Base-by-base conservation (phyloP, 2,329 filamentous ascomycete genomes). In the Trichoderma harzianum region DNA sequence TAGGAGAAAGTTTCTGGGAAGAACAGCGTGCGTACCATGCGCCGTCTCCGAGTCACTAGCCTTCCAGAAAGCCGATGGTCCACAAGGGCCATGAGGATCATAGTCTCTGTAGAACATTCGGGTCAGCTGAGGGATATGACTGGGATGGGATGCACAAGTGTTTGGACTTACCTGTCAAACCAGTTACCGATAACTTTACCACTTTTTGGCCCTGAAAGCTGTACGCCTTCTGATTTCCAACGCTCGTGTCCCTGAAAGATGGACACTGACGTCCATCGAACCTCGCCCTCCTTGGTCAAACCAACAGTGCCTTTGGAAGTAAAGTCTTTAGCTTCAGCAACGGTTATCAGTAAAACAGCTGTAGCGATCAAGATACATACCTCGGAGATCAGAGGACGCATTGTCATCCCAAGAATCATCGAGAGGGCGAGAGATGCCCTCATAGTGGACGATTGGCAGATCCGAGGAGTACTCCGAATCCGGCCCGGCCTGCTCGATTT, bases 21-120 rank as follows among this genome's bases (percentile, higher is more conserved):
- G 76, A 62, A 75, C 73, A 8, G 71, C 74, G 24, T 72, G 71
- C 57, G 60, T 47, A 14, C 69, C 62, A n/a, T 61, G 39, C 6
- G 53, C 71, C 39, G 74, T 47, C 72, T 75, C 69, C 18, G 81
- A 80, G 74, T 92, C 89, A 57, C 84, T 87, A 12, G 91, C 83
- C 80, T 95, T 95, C 92, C 92, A 95, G 76, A 93, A 94, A 0
- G 90, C 91, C 1, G 91, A 93, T 1, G 92, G 92, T 0, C 92
- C 92, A 2, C 87, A 91, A 0, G 92, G 92, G 0, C 92, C 92
- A 75, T 91, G 88, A 1, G 83, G 79, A 73, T 92, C 90, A 75
- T 88, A 91, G 78, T 93, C 88, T 75, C 88, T 90, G 14, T 5
- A 43, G 30, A 55, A 53, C n/a, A 43, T 8, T 43, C 7, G 0